Conservation (phyloP, 106 monocot genomes). For the Platanthera guangdongensis region DNA sequence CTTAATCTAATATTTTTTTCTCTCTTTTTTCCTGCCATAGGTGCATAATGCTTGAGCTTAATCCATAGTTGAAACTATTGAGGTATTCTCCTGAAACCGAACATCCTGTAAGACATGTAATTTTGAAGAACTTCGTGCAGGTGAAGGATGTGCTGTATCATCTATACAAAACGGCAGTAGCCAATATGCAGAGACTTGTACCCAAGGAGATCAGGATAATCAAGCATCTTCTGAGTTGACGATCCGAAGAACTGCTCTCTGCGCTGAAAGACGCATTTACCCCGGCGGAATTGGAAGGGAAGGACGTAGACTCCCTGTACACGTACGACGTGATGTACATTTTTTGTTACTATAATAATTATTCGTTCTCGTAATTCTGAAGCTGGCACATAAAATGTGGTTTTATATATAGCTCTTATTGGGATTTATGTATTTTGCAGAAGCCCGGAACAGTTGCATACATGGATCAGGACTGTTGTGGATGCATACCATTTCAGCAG, state of each 20-base stretch:
- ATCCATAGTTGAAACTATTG: neutral
- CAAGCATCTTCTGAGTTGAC: slow-evolving; percentile 69
- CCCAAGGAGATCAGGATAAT: slow-evolving; percentile 96
- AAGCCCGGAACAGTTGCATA: slow-evolving; percentile 64
- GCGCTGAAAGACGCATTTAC: slow-evolving; percentile 85
- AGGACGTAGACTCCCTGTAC: slow-evolving; percentile 75
- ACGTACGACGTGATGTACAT: slow-evolving; percentile 40
- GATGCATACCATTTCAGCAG: slow-evolving; percentile 87
- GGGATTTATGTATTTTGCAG: slow-evolving; percentile 26
- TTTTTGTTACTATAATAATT: neutral
- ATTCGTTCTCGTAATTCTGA: too few relatives aligned
- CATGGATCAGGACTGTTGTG: slow-evolving; percentile 64
- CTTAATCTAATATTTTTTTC: too few relatives aligned
- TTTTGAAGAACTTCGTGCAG: slow-evolving; percentile 23
- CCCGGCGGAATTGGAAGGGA: slow-evolving; percentile 74
- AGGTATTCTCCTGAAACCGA: neutral
- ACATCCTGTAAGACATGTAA: neutral
- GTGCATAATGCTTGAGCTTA: neutral
- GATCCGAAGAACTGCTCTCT: slow-evolving; percentile 52
- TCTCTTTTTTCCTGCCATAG: neutral
- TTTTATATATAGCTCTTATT: neutral
- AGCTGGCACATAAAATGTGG: too few relatives aligned
- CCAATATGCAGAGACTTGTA: slow-evolving; percentile 83
- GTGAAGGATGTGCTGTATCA: slow-evolving; percentile 83
- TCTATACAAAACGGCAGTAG: slow-evolving; percentile 74